phyloP scores from a whole-genome alignment of 1,139 yeast species.

The Sugiyamaella neomexicana region DNA sequence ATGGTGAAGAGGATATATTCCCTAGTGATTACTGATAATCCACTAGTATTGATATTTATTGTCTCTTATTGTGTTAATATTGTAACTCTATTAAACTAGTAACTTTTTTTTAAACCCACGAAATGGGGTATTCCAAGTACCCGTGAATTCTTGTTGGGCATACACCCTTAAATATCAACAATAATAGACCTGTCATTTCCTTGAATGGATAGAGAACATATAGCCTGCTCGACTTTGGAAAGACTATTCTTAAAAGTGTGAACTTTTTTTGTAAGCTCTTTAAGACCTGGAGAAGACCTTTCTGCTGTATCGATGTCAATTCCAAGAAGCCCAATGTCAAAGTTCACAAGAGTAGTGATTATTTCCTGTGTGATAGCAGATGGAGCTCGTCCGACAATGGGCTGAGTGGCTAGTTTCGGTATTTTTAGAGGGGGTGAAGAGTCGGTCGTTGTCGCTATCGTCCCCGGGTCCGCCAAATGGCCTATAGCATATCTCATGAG shows the following conservation, averaged over 20 bases:
- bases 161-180: not conserved
- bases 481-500: constrained; percentile 44
- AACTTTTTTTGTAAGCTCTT: constrained; percentile 28
- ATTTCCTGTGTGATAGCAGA: constrained; percentile 26
- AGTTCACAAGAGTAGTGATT: constrained; percentile 21
- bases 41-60: not conserved
- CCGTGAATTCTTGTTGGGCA: too few species aligned
- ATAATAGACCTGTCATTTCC: not conserved
- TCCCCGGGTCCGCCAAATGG: constrained; percentile 17
- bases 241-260: constrained; percentile 28
- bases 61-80: not conserved
- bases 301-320: constrained; percentile 9
- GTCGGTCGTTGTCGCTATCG: not conserved
- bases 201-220: constrained; percentile 22
- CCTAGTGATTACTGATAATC: constrained; percentile 26
- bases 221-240: constrained; percentile 31
- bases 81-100: not conserved
- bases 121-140: too few species aligned
- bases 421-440: not conserved
- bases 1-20: constrained; percentile 30
- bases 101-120: too few species aligned
- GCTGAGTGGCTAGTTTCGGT: constrained; percentile 3
- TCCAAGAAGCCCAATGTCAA: constrained; percentile 20
- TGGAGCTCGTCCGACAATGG: constrained; percentile 9
- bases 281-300: constrained; percentile 17